Base-by-base conservation (phyloP, 441 rosid genomes). In the Sinapis alba region DNA sequence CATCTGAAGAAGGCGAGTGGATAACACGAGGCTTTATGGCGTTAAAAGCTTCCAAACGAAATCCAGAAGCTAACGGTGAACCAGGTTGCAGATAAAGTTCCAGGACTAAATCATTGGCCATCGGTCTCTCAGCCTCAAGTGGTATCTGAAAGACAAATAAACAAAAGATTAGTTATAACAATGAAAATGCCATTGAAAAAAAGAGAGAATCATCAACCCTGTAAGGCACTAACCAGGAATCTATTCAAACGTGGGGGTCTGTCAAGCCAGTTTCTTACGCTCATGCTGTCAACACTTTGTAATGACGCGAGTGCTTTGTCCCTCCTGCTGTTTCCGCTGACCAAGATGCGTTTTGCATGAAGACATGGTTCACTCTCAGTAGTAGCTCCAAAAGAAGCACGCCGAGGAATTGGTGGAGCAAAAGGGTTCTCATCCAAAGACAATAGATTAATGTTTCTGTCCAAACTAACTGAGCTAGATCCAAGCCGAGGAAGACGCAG, bases 361-460 rank as follows among this genome's bases (percentile, higher is more conserved):
- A 96, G 86, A 80, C 96, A 93, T 20, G 94, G 93, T 21, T 88
- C 89, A 81, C 74, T 84, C 74, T 84, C 93, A 58, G 73, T 69
- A 27, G 91, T 81, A 65, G 97, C 99, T 79, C 97, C 93, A 80
- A 89, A 85, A 53, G 98, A 95, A 61, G 99, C 93, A 56, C 97
- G 90, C 1, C 97, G 83, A 64, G 75, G 86, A 51, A 82, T 84
- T 74, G 88, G 81, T 73, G 88, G 81, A 5, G 98, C 91, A 84
- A 91, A 91, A 38, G 99, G 98, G 82, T 93, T 96, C 80, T 89
- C 98, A 65, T 93, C 98, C 20, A 96, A 79, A 69, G 90, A 85
- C 65, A 96, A 81, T 60, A 93, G 93, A 84, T 79, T 87, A 45
- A 95, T 78, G 83, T 90, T 93, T 62, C 71, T 91, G 72, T 65